A percentile compares a stretch with the other conserved stretches of the same genome.
Evolutionary conservation across 495 filamentous ascomycete species (phyloP).

Genomic region (Penicillium silybi): DNA sequence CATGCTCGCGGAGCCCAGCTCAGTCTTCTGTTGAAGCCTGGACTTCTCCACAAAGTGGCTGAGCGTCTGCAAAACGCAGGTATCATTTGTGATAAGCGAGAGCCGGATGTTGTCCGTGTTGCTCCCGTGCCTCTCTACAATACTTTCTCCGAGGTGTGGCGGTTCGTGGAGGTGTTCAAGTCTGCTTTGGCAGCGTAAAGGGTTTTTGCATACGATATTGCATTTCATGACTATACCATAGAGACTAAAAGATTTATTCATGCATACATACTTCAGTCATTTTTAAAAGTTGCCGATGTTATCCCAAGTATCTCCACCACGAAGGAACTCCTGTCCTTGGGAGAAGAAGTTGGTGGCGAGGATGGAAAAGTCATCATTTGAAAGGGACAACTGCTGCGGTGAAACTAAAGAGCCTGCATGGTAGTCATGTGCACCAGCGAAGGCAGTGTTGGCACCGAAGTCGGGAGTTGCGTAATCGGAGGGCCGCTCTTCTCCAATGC

Average conservation of each 20-base stretch:
- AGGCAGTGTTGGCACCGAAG: slow-evolving; percentile 15
- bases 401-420: slow-evolving; percentile 18
- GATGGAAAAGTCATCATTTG: slow-evolving; percentile 46
- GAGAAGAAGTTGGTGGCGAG: slow-evolving; percentile 48
- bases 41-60: slow-evolving; percentile 68
- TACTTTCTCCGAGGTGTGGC: slow-evolving; percentile 70
- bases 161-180: slow-evolving; percentile 59
- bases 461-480: slow-evolving; percentile 8
- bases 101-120: slow-evolving; percentile 89
- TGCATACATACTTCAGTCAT: neutral
- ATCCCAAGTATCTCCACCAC: slow-evolving; percentile 36
- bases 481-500: slow-evolving; percentile 25
- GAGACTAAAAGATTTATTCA: neutral
- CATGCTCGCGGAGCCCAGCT: slow-evolving; percentile 81
- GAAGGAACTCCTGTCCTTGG: slow-evolving; percentile 43
- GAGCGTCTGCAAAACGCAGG: slow-evolving; percentile 60
- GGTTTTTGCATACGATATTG: neutral
- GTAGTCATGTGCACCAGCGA: slow-evolving; percentile 19
- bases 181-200: slow-evolving; percentile 21
- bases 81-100: slow-evolving; percentile 84
- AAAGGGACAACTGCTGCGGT: slow-evolving; percentile 27
- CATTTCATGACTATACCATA: neutral
- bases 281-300: slow-evolving; percentile 38
- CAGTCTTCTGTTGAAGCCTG: slow-evolving; percentile 64
- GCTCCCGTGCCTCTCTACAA: slow-evolving; percentile 93